Evolutionary conservation across 352 stramenopile genomes (phyloP).

Genomic region (Globisporangium ultimum): DNA sequence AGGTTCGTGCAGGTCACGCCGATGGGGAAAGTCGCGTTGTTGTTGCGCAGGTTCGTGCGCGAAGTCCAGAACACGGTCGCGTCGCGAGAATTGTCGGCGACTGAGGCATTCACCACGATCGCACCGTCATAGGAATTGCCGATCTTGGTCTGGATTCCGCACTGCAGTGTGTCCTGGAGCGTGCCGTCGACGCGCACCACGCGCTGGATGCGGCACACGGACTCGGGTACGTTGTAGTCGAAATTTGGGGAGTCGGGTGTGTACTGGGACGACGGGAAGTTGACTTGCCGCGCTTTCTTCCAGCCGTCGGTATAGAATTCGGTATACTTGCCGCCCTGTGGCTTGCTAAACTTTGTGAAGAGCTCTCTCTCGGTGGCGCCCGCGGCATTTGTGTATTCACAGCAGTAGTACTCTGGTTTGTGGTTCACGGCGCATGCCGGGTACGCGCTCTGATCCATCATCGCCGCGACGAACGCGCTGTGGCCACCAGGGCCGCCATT

Average conservation of each 20-base stretch:
- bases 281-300: constrained; percentile 19
- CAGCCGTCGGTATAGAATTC: constrained; percentile 20
- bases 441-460: constrained; percentile 17
- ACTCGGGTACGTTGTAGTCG: constrained; percentile 9
- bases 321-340: constrained; percentile 12
- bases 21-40: constrained; percentile 47
- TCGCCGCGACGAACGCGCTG: not conserved
- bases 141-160: constrained; percentile 9
- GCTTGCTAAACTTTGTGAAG: constrained; percentile 27
- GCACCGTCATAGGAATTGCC: constrained; percentile 4
- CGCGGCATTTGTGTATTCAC: constrained; percentile 15
- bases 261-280: constrained; percentile 22
- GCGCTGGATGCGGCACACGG: constrained; percentile 13
- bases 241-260: constrained; percentile 14
- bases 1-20: constrained; percentile 30
- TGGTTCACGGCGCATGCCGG: constrained; percentile 26
- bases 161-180: constrained; percentile 13
- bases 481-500: not conserved
- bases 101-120: constrained; percentile 11
- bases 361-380: constrained; percentile 15
- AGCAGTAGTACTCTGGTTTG: constrained; percentile 26
- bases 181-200: constrained; percentile 7
- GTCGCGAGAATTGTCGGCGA: constrained; percentile 10
- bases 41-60: constrained; percentile 35
- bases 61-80: constrained; percentile 39